Evolutionary conservation across 345 rosid species (phyloP).

Genomic region (Pseudoturritis turrita): DNA sequence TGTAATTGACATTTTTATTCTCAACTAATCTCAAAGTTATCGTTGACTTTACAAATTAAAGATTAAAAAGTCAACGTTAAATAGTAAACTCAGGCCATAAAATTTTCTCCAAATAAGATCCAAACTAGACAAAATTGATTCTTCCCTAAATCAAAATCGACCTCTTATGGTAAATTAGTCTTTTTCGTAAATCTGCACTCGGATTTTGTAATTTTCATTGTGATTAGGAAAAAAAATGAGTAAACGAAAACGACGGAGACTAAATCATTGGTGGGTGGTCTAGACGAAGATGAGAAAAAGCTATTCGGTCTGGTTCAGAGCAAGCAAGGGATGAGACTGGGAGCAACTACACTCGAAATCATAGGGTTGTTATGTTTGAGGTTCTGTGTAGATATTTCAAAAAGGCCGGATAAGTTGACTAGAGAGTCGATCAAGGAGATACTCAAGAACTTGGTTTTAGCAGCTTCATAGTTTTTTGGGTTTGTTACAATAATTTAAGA

Average conservation of each 20-base stretch:
- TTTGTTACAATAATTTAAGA: background rate
- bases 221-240: slow-evolving; percentile 5
- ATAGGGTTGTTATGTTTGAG: slow-evolving; percentile 50
- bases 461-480: background rate
- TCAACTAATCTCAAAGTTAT: too few species aligned
- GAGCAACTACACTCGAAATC: slow-evolving; percentile 47
- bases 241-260: slow-evolving; percentile 55
- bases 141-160: too few species aligned
- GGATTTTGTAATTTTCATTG: too few species aligned
- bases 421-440: slow-evolving; percentile 56
- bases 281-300: slow-evolving; percentile 48
- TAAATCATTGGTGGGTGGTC: slow-evolving; percentile 24
- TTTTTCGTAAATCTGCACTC: too few species aligned
- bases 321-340: slow-evolving; percentile 59
- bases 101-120: too few species aligned
- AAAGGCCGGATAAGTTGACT: slow-evolving; percentile 20
- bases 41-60: too few species aligned
- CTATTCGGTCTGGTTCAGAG: slow-evolving; percentile 41
- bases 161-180: too few species aligned
- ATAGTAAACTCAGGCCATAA: too few species aligned
- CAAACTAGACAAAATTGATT: too few species aligned
- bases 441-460: slow-evolving; percentile 58
- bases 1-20: too few species aligned
- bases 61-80: too few species aligned
- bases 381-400: slow-evolving; percentile 32